Evolutionary conservation across 2,329 filamentous ascomycete genomes (phyloP), one percentile per base, ranked within the genome.

Genomic region (Exophiala sideris): DNA sequence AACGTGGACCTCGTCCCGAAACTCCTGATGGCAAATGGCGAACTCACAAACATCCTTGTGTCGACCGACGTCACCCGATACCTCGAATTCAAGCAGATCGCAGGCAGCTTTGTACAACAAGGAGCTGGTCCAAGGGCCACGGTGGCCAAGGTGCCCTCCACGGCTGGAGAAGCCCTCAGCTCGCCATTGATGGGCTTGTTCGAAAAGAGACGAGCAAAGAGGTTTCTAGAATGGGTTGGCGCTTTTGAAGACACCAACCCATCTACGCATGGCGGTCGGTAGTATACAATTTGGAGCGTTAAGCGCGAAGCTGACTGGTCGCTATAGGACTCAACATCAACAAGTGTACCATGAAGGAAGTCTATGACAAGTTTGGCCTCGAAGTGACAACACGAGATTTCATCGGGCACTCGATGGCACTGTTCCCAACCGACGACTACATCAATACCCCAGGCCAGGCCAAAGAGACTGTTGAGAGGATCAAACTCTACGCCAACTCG

Each of bases 1-100:
- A 97, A 96, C 80, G 95, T 99, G 74, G 95, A 99, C 71, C 83
- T 99, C 58, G 91, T 99, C 45, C 92, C 94, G 64, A 99, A 99
- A 82, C 86, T 99, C 68, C 84, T 99, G 73, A 97, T 99, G 91
- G 91, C 92, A 57, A 96, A 95, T 61, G 94, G 94, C 73, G 92
- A 99, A 78, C 81, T 99, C 70, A 97, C 92, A 72, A 97, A 97
- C 77, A 96, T 99, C 69, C 85, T 99, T 70, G 91, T 96, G 61
- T 96, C 91, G 48, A 97, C 92, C 75, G 91, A 96, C 65, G 88
- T 91, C 63, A 91, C 88, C 67, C 81, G 87, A 74, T 91, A 91
- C 74, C 86, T 95, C 68, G 89, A 95, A 73, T 95, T 95, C 80
- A 91, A 88, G 78, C 89, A 94, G 75, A 91, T 99, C 59, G 89